Percentiles rank a stretch among this genome's conserved stretches.
Evolutionary conservation across 1,139 yeast species (phyloP).

Genomic region (Citeromyces hawaiiensis): DNA sequence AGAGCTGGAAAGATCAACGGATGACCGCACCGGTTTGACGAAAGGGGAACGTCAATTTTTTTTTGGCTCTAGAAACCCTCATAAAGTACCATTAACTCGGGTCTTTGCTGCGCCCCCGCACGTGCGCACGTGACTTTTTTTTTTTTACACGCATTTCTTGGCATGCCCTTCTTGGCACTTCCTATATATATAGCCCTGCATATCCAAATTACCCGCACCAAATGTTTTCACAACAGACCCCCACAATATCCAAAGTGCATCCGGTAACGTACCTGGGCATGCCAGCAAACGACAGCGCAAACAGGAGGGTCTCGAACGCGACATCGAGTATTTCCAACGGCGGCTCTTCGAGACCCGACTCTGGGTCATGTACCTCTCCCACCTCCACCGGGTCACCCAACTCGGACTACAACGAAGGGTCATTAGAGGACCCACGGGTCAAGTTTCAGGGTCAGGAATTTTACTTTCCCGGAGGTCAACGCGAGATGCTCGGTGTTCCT

Average conservation of each 20-base stretch:
- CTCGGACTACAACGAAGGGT: constrained; percentile 3
- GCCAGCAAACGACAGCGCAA: neutral
- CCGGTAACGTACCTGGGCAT: constrained; percentile 5
- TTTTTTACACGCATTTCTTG: no score
- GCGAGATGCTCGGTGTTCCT: constrained; percentile 2
- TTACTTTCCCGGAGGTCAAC: neutral
- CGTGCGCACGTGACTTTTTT: no score
- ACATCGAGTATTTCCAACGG: neutral
- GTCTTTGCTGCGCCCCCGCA: no score
- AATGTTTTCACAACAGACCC: neutral
- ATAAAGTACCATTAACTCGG: no score
- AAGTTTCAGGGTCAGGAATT: constrained; percentile 1
- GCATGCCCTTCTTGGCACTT: no score
- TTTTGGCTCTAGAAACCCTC: no score
- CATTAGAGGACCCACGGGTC: constrained; percentile 2
- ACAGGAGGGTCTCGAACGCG: constrained; percentile 1
- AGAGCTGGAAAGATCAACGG: no score
- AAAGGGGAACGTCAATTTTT: no score
- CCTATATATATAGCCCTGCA: no score
- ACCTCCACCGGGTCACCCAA: constrained; percentile 2
- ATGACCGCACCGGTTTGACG: no score
- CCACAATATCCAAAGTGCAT: constrained; percentile 4
- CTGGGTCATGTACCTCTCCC: constrained; percentile 2
- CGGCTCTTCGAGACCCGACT: neutral
- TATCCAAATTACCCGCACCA: no score